Conservation (phyloP, 2,329 filamentous ascomycete genomes). For the Claviceps cyperi region DNA sequence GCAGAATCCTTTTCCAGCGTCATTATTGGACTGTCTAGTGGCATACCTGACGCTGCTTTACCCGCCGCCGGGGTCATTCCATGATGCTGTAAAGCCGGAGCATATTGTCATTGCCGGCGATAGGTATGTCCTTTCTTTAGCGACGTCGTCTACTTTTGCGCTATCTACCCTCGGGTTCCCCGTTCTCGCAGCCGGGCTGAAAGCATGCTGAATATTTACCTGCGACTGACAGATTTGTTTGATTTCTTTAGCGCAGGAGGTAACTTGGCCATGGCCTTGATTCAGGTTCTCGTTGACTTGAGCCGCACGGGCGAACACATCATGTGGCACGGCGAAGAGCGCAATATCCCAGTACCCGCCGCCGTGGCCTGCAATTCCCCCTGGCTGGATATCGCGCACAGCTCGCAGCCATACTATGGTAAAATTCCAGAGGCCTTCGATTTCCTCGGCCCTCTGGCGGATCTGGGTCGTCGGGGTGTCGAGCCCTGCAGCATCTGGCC, state of each 20-base stretch:
- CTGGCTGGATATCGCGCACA: slow-evolving; percentile 58
- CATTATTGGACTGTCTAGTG: slow-evolving; percentile 56
- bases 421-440: slow-evolving; percentile 18
- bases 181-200: background rate
- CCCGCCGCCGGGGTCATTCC: slow-evolving; percentile 52
- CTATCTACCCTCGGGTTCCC: background rate
- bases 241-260: slow-evolving; percentile 50
- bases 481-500: slow-evolving; percentile 43
- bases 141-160: background rate
- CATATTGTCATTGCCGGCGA: slow-evolving; percentile 63
- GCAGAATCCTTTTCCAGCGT: slow-evolving; percentile 59
- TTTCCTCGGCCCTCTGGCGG: slow-evolving; percentile 35
- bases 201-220: background rate
- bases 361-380: slow-evolving; percentile 49
- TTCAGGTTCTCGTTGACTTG: slow-evolving; percentile 55
- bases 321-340: slow-evolving; percentile 43
- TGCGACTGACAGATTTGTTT: no score
- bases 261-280: slow-evolving; percentile 50
- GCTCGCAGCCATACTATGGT: slow-evolving; percentile 20
- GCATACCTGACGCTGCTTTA: slow-evolving; percentile 62
- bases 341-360: slow-evolving; percentile 50
- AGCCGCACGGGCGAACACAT: slow-evolving; percentile 31
- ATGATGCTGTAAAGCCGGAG: slow-evolving; percentile 47
- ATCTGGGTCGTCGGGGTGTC: slow-evolving; percentile 13
- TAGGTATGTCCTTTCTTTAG: slow-evolving; percentile 24